Evolutionary conservation across 768 basidiomycete genomes (phyloP), one percentile per base, ranked within the genome.

Genomic region (Chalciporus chontae): DNA sequence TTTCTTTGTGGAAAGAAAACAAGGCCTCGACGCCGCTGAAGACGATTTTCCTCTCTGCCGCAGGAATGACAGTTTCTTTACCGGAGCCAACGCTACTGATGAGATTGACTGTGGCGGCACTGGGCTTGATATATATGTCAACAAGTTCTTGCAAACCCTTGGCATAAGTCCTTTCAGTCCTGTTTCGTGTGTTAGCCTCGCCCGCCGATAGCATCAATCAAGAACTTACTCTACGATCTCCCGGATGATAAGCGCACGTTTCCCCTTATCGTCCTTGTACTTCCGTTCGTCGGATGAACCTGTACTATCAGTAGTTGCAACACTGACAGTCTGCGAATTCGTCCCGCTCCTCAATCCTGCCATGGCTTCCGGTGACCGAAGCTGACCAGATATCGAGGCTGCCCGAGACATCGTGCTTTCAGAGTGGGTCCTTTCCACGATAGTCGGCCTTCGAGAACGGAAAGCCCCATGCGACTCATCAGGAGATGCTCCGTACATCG

Each of bases 121-220:
- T 85, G 39, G 94, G 93, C 63, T 83, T 87, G 70, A 98, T 89
- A 64, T 98, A 99, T 44, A 99, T 95, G 51, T 92, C 89, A 43
- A 94, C 84, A 8, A 99, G 81, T 67, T 96, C 95, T 62, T 90
- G 85, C 27, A 99, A 71, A n/a, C 92, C 89, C 55, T 87, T 87
- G 52, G 95, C 90, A 69, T 99, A 99, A 2, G 94, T 93, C 53
- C 88, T 78, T 69, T 99, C 96, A 39, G 95, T 98, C 60, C 91
- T 92, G 61, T 31, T 56, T 27, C n/a, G 50, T 6, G 18, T 8
- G 40, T 66, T 29, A 66, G 55, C 23, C 15, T 40, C 19, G 13
- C 26, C 21, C 23, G n/a, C 10, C 21, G 32, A n/a, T 45, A 40
- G 14, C 7, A 18, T 32, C 19, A 27, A 31, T 26, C 8, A 27